These are phyloP conservation scores for Nepenthes alata DNA, from an alignment of 179 eudicot genomes.

Conservation along the genomic window DNA sequence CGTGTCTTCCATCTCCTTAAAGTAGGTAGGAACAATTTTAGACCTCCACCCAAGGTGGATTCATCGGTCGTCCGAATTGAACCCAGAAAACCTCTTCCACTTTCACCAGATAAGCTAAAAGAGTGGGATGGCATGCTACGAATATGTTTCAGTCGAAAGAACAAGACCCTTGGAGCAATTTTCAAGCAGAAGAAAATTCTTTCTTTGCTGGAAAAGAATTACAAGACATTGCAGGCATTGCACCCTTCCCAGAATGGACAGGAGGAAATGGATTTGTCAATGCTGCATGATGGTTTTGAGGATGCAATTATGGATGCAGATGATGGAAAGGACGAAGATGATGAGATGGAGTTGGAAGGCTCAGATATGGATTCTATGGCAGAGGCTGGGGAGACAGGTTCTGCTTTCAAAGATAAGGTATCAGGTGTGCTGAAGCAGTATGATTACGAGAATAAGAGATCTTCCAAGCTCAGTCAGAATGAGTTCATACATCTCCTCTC, in stretches of 20 bases:
- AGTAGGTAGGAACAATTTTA: constrained; percentile 80
- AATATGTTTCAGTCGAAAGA: constrained; percentile 64
- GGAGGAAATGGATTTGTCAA: constrained; percentile 30
- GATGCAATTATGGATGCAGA: constrained; percentile 45
- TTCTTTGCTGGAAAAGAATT: constrained; percentile 62
- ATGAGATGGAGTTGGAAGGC: constrained; percentile 59
- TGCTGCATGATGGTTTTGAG: constrained; percentile 31
- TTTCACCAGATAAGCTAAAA: constrained; percentile 43
- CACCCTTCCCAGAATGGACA: constrained; percentile 32
- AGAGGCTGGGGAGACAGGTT: constrained; percentile 1
- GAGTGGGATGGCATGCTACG: constrained; percentile 83
- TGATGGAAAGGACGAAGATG: constrained; percentile 37
- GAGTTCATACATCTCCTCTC: constrained; percentile 66
- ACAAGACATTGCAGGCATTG: constrained; percentile 61
- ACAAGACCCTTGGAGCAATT: constrained; percentile 66
- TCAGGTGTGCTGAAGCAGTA: constrained; percentile 45
- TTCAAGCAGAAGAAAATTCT: constrained; percentile 63
- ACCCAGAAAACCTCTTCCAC: constrained; percentile 70
- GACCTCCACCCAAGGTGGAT: constrained; percentile 95
- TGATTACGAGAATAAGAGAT: constrained; percentile 56
- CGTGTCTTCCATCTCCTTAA: constrained; percentile 71
- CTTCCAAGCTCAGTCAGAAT: constrained; percentile 62
- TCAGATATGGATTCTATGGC: constrained; percentile 21
- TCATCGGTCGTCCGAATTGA: constrained; percentile 94
- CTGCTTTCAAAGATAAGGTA: constrained; percentile 27